Conservation (phyloP, 2,329 filamentous ascomycete genomes). For the Didymella pomorum region DNA sequence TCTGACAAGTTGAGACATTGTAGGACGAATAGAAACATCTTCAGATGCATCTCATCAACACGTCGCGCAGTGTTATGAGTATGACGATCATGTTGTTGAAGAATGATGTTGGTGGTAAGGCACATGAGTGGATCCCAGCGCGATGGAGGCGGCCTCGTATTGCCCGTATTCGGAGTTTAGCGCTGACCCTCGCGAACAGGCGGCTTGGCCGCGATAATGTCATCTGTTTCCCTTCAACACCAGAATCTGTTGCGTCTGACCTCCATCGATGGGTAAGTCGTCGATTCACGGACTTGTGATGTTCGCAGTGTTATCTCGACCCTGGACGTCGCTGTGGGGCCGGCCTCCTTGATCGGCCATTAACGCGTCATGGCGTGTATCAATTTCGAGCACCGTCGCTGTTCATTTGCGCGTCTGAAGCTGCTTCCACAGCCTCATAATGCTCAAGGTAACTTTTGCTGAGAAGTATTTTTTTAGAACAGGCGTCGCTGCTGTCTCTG, state of each 20-base stretch:
- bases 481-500: not conserved
- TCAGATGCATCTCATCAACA: not conserved
- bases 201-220: conserved; percentile 1
- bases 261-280: not conserved
- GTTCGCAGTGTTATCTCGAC: conserved; percentile 6
- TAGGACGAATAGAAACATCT: not conserved
- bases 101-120: not conserved
- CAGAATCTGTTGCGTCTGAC: not conserved
- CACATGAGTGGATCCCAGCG: not conserved
- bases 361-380: conserved; percentile 24
- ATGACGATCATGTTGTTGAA: not conserved
- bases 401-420: conserved; percentile 7
- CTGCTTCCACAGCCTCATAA: conserved; percentile 5
- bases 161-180: not conserved
- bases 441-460: not conserved
- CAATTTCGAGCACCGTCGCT: conserved; percentile 15
- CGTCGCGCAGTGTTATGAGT: not conserved
- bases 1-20: not conserved
- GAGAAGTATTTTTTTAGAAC: not conserved
- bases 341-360: conserved; percentile 16
- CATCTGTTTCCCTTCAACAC: not conserved
- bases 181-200: not conserved
- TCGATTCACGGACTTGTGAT: not conserved
- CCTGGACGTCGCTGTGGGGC: conserved; percentile 15
- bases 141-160: conserved; percentile 1